phyloP scores from a whole-genome alignment of 257 asterid species.

The Lithospermum erythrorhizon region DNA sequence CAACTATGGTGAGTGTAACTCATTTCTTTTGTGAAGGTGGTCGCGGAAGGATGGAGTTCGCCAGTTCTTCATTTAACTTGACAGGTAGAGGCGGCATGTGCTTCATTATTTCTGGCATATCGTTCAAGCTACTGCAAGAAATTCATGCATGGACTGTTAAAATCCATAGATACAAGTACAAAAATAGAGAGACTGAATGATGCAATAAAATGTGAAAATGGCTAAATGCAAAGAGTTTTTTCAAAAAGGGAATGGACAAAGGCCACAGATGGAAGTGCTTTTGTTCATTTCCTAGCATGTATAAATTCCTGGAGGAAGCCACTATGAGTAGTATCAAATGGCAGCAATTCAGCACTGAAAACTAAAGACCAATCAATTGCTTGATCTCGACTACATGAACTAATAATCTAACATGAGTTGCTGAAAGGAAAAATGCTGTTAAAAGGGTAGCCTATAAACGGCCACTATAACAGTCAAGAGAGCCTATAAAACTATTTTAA shows the following conservation, averaged over 20 bases:
- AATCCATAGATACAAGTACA: background rate
- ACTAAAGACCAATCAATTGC: background rate
- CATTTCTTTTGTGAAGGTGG: constrained; percentile 28
- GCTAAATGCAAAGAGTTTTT: background rate
- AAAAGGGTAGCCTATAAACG: background rate
- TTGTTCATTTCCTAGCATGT: no score
- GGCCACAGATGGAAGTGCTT: no score
- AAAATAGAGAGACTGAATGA: background rate
- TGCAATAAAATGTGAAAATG: background rate
- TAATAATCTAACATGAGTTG: no score
- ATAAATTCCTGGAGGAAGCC: no score
- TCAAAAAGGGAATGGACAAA: background rate
- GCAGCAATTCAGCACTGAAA: no score
- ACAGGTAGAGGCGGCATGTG: constrained; percentile 83
- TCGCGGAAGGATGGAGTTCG: constrained; percentile 42
- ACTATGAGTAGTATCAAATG: no score
- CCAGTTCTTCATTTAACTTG: constrained; percentile 60
- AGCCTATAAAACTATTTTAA: background rate
- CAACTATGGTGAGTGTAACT: constrained; percentile 7
- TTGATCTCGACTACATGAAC: background rate
- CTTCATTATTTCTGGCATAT: constrained; percentile 61
- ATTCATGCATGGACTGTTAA: constrained; percentile 11
- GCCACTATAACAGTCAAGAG: background rate
- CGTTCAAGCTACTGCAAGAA: constrained; percentile 37
- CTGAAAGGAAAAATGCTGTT: no score